Evolutionary conservation across 352 stramenopile genomes (phyloP), one percentile per base, ranked within the genome.

Genomic region (Pythium chondricola): DNA sequence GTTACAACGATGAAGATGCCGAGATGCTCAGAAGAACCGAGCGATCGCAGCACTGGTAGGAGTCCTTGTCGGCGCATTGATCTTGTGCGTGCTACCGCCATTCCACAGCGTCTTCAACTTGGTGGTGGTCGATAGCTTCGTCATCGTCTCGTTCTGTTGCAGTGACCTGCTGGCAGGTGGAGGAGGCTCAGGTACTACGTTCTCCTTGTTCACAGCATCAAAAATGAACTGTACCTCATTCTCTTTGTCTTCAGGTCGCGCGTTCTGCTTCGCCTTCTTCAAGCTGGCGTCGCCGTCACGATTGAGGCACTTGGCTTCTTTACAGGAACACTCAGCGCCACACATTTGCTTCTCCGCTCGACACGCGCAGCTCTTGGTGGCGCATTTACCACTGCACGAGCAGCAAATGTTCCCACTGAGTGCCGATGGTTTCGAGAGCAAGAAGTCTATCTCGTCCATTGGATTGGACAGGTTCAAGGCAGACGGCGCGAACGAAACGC

Each of bases 301-400:
- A 44, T 91, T 91, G 36, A 54, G 67, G 52, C 80, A 89, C 47
- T 81, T 83, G 1, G 43, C 39, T 26, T 57, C 63, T 27, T 76
- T 75, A 62, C 78, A 90, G 22, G 49, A 74, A 46, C 78, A 92
- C 21, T 69, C 54, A 17, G 37, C 43, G 13, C 69, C 61, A 42
- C 78, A 89, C 4, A 45, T 36, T 24, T 61, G 58, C 33, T 61
- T 69, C 24, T 69, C 60, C 0, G 72, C 69, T 32, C 78, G 74
- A 48, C 78, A 90, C 3, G 61, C 72, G 42, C 81, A 92, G 11
- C 56, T 69, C 35, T 83, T 86, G 13, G 74, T 89, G 16, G 69
- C 76, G 32, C 78, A 90, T 49, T 88, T 92, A n/a, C 75, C 71
- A 18, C 73, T 70, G 46, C 81, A 90, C 7, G 61, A 69, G 32